A percentile compares a stretch with the other conserved stretches of the same genome.
These are phyloP conservation scores for Penstemon barbatus DNA, from an alignment of 257 asterid species.

Conservation along the genomic window DNA sequence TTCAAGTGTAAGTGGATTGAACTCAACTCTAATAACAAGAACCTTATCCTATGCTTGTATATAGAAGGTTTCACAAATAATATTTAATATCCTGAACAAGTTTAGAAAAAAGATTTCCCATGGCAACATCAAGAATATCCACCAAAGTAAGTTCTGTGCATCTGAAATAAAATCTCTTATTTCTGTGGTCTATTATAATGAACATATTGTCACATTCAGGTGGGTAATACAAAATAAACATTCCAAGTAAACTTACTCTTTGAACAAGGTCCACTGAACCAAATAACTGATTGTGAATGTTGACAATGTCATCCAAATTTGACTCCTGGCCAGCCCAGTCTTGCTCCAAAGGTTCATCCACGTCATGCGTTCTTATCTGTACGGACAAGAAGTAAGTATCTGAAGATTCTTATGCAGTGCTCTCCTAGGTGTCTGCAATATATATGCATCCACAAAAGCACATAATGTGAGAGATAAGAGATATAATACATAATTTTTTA, in stretches of 20 bases:
- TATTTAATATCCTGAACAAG: too few species aligned
- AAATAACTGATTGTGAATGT: conserved; percentile 72
- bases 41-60: too few species aligned
- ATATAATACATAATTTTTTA: conserved; percentile 20
- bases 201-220: background rate
- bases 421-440: background rate
- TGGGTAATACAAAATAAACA: background rate
- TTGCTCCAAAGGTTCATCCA: conserved; percentile 49
- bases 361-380: conserved; percentile 47
- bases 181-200: background rate
- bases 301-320: conserved; percentile 58
- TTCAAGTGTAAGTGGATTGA: too few species aligned
- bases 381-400: conserved; percentile 14
- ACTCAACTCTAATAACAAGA: too few species aligned
- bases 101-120: too few species aligned
- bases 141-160: background rate
- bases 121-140: background rate
- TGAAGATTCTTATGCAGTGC: background rate
- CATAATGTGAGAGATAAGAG: background rate
- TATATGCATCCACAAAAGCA: background rate
- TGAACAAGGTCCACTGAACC: conserved; percentile 72
- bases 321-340: conserved; percentile 68
- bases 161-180: background rate
- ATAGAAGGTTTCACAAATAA: too few species aligned
- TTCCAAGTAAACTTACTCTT: conserved; percentile 39